Evolutionary conservation across 345 rosid species (phyloP).

Genomic region (Populus nigra): DNA sequence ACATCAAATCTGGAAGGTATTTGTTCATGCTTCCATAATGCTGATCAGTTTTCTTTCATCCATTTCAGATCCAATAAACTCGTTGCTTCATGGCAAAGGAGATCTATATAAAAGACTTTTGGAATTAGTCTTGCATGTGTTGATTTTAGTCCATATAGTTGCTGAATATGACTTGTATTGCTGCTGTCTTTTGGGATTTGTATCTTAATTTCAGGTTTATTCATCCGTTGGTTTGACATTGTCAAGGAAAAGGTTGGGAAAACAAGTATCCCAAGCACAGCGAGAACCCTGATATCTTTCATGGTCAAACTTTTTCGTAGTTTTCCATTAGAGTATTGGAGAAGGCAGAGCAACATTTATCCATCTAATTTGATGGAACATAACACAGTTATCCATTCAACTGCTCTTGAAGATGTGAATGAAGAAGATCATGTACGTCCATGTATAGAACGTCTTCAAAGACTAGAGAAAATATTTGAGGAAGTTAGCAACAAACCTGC

Average conservation of each 20-base stretch:
- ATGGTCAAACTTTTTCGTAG: conserved; percentile 43
- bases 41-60: not conserved
- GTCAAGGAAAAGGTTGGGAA: conserved; percentile 46
- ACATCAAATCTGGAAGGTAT: conserved; percentile 40
- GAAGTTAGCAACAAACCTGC: conserved; percentile 67
- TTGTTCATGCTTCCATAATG: not conserved
- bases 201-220: conserved; percentile 36
- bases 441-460: conserved; percentile 71
- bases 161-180: not conserved
- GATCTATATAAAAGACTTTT: not conserved
- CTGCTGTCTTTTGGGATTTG: conserved; percentile 5
- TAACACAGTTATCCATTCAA: conserved; percentile 21
- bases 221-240: conserved; percentile 40
- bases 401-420: conserved; percentile 27
- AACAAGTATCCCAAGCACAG: conserved; percentile 30
- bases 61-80: not conserved
- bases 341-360: conserved; percentile 47
- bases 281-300: conserved; percentile 40
- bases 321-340: conserved; percentile 43
- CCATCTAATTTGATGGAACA: conserved; percentile 44
- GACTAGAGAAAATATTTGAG: conserved; percentile 58
- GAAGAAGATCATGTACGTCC: conserved; percentile 53
- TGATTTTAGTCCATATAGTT: not conserved
- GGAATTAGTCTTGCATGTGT: not conserved
- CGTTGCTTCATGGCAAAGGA: not conserved